A percentile compares a stretch with the other conserved stretches of the same genome.
phyloP scores from a whole-genome alignment of 176 grass and related monocot species.

The Elymus sibiricus region DNA sequence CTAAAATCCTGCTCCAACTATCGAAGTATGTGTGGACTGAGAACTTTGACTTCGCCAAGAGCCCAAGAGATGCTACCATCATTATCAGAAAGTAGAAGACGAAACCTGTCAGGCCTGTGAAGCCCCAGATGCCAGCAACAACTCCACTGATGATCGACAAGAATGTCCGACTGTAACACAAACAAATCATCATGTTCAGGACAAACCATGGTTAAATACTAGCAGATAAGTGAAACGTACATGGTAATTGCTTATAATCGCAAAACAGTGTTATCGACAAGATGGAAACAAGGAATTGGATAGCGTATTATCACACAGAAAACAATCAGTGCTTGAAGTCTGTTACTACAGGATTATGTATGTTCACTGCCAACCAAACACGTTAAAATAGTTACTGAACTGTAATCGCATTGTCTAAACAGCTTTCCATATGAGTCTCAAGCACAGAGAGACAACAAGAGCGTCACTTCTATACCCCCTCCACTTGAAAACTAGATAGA shows the following conservation, averaged over 20 bases:
- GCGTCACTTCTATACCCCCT: background rate
- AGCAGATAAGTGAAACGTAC: background rate
- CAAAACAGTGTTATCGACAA: background rate
- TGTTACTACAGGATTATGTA: background rate
- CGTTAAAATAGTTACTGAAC: background rate
- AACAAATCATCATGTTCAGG: conserved; percentile 24
- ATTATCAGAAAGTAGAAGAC: conserved; percentile 90
- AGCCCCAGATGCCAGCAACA: conserved; percentile 86
- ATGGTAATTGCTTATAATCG: background rate
- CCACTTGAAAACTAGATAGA: background rate
- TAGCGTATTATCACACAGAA: background rate
- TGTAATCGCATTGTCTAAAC: background rate
- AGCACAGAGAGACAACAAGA: background rate
- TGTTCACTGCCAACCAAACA: background rate
- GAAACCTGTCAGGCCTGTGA: conserved; percentile 76
- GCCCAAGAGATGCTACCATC: conserved; percentile 53
- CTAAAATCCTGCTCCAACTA: conserved; percentile 78
- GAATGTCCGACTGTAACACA: conserved; percentile 74
- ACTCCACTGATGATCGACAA: conserved; percentile 91
- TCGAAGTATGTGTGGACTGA: conserved; percentile 79
- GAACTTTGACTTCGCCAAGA: conserved; percentile 79
- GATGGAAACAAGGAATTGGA: background rate
- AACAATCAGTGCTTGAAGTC: background rate
- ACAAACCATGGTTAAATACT: background rate
- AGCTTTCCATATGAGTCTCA: background rate